phyloP scores from a whole-genome alignment of 2,329 filamentous ascomycete genomes.

The Pseudogymnoascus pannorum region DNA sequence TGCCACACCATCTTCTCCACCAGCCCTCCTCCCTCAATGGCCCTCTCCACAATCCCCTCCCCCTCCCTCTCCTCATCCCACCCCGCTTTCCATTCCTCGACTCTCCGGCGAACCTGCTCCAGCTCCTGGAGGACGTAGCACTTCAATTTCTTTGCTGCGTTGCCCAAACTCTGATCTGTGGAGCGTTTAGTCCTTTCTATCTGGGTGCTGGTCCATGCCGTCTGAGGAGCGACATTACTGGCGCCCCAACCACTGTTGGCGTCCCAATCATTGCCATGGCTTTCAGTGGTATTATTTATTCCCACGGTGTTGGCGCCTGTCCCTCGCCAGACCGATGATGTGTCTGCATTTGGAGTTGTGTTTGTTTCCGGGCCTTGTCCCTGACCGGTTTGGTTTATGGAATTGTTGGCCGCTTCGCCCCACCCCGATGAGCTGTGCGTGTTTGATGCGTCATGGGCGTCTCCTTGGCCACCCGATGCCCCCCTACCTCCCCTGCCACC shows the following conservation, averaged over 20 bases:
- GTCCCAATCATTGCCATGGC: background rate
- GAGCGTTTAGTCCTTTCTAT: background rate
- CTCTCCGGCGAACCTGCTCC: background rate
- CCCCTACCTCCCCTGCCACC: background rate
- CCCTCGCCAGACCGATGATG: background rate
- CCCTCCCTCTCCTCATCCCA: background rate
- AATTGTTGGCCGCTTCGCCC: background rate
- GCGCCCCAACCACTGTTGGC: background rate
- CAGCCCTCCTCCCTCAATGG: background rate
- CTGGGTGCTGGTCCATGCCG: background rate
- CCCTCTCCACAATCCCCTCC: background rate
- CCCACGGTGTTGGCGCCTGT: background rate
- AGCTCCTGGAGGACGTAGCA: background rate
- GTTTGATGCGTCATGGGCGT: background rate
- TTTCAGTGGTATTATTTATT: background rate
- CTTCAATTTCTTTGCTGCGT: background rate
- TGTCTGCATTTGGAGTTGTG: background rate
- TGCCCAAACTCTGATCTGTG: background rate
- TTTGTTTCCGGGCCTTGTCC: background rate
- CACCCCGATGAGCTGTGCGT: background rate
- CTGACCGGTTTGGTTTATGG: background rate
- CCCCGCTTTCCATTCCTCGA: background rate
- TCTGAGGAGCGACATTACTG: background rate
- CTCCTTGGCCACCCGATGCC: background rate
- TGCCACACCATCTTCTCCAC: conserved; percentile 4